phyloP scores from a whole-genome alignment of 768 basidiomycete species.

The Lentinula sp. region DNA sequence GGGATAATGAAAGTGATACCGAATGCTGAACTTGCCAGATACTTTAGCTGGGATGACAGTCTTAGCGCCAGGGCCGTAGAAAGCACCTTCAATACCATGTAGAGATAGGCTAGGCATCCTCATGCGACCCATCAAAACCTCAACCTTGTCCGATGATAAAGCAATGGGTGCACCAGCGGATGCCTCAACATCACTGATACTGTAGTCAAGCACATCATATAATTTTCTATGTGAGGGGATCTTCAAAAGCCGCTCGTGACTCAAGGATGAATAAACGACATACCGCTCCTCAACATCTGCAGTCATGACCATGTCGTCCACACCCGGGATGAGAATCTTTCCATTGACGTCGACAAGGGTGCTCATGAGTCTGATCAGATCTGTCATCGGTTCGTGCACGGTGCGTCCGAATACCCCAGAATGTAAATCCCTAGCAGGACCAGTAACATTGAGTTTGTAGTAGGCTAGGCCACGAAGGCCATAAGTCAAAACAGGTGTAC shows the following conservation, averaged over 20 bases:
- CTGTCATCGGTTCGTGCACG: slow-evolving; percentile 92
- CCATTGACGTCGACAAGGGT: slow-evolving; percentile 77
- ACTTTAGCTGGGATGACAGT: slow-evolving; percentile 94
- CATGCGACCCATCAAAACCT: slow-evolving; percentile 91
- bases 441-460: slow-evolving; percentile 76
- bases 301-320: slow-evolving; percentile 77
- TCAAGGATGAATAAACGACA: slow-evolving; percentile 11
- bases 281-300: slow-evolving; percentile 70
- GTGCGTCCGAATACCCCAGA: slow-evolving; percentile 82
- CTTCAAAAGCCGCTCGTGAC: neutral
- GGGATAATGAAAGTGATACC: slow-evolving; percentile 34
- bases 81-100: slow-evolving; percentile 95
- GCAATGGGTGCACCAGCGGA: slow-evolving; percentile 74
- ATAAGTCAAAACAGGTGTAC: slow-evolving; percentile 78
- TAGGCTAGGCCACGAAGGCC: slow-evolving; percentile 87
- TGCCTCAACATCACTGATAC: slow-evolving; percentile 63
- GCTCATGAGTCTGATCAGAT: slow-evolving; percentile 77
- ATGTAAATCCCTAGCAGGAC: slow-evolving; percentile 85
- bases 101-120: slow-evolving; percentile 81
- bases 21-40: slow-evolving; percentile 90
- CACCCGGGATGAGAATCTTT: slow-evolving; percentile 83
- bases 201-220: slow-evolving; percentile 73
- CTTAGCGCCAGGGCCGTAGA: slow-evolving; percentile 76
- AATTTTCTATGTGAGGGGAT: slow-evolving; percentile 37
- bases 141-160: slow-evolving; percentile 69